Evolutionary conservation across 169 alveolate species (phyloP).

Genomic region (Plasmodium vivax): DNA sequence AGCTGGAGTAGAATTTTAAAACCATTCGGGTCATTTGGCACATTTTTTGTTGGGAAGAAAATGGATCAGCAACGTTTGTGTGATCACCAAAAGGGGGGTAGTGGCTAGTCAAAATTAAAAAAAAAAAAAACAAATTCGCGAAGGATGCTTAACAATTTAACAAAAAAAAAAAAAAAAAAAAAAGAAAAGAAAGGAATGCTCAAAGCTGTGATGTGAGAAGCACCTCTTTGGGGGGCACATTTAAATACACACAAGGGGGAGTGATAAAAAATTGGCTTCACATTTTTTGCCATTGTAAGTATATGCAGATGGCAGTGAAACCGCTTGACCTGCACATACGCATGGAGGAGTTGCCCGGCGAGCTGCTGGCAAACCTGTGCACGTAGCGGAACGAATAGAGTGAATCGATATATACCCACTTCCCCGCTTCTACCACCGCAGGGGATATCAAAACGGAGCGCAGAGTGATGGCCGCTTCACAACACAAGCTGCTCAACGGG

Average conservation of each 20-base stretch:
- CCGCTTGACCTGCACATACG: not conserved
- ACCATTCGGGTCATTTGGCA: not conserved
- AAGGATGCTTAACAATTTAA: not conserved
- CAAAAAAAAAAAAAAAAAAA: not conserved
- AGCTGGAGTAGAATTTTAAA: not conserved
- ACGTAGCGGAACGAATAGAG: not conserved
- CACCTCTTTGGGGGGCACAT: not conserved
- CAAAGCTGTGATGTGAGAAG: not conserved
- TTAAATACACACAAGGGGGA: not conserved
- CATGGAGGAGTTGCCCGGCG: not conserved
- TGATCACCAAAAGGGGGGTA: not conserved
- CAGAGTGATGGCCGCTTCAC: not conserved
- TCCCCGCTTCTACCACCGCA: not conserved
- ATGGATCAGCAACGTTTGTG: not conserved
- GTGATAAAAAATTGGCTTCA: not conserved
- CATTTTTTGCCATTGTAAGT: not conserved
- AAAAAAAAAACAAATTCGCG: conserved; percentile 1
- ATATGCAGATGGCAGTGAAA: not conserved
- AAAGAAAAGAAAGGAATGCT: not conserved
- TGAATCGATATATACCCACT: not conserved
- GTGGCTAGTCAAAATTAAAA: not conserved
- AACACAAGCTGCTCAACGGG: too few species aligned
- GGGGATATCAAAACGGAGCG: not conserved
- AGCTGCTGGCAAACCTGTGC: not conserved
- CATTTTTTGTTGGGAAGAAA: not conserved